Conservation (phyloP, 2,329 filamentous ascomycete genomes). For the Epichloe typhina region DNA sequence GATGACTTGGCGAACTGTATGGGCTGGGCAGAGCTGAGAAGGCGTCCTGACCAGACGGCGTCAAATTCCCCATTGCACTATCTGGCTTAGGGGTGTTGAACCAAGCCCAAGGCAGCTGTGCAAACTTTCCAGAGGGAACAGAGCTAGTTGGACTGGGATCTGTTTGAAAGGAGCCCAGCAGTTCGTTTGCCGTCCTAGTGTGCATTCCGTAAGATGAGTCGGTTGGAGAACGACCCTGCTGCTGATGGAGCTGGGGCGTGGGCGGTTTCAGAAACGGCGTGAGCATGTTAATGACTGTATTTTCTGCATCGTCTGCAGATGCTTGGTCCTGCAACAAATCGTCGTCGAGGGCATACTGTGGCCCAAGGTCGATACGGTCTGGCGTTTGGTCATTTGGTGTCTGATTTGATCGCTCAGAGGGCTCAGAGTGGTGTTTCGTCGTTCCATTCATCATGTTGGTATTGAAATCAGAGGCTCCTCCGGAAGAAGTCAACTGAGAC, state of each 20-base stretch:
- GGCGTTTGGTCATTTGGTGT: not conserved
- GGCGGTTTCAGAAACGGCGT: constrained; percentile 34
- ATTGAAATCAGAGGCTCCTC: not conserved
- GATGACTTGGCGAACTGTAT: constrained; percentile 11
- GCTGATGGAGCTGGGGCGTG: constrained; percentile 25
- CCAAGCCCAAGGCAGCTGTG: constrained; percentile 37
- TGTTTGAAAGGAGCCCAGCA: constrained; percentile 29
- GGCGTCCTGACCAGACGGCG: constrained; percentile 11
- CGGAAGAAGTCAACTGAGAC: not conserved
- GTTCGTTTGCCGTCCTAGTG: constrained; percentile 34
- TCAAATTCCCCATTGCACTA: constrained; percentile 9
- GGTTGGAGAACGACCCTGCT: constrained; percentile 15
- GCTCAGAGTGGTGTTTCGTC: not conserved
- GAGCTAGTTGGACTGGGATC: constrained; percentile 18
- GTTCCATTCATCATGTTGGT: not conserved
- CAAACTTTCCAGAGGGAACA: constrained; percentile 19
- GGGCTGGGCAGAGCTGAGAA: constrained; percentile 16
- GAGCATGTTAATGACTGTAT: constrained; percentile 33
- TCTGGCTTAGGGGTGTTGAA: constrained; percentile 26
- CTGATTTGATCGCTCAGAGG: not conserved
- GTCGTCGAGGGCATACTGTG: not conserved
- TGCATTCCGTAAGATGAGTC: constrained; percentile 44
- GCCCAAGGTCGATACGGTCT: not conserved
- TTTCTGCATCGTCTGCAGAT: constrained; percentile 20
- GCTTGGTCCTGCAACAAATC: not conserved